Evolutionary conservation across 495 filamentous ascomycete species (phyloP).

Genomic region (Chaetomidium leptoderma): DNA sequence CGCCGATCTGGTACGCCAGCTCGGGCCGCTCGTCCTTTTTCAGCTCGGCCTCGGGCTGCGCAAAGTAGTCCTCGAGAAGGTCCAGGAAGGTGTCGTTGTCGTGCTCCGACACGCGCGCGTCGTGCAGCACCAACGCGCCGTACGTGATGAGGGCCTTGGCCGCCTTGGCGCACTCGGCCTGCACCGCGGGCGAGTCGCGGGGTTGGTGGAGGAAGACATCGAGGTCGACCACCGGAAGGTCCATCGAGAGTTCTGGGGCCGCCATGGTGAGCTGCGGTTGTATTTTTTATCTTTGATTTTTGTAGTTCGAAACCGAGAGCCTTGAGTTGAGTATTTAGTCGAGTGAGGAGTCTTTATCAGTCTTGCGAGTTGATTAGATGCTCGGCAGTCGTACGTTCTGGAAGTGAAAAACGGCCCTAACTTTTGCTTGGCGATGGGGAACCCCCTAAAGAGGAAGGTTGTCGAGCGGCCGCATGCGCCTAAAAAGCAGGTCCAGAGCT

Average conservation of each 20-base stretch:
- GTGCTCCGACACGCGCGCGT: slow-evolving; percentile 47
- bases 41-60: slow-evolving; percentile 42
- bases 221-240: slow-evolving; percentile 51
- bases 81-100: slow-evolving; percentile 49
- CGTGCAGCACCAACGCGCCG: slow-evolving; percentile 49
- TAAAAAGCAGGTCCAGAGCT: slow-evolving; percentile 11
- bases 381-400: background rate
- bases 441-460: slow-evolving; percentile 23
- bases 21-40: slow-evolving; percentile 46
- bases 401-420: background rate
- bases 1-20: slow-evolving; percentile 49
- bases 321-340: too few relatives aligned
- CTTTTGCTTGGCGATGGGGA: slow-evolving; percentile 8
- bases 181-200: slow-evolving; percentile 34
- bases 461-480: slow-evolving; percentile 4
- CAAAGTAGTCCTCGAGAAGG: slow-evolving; percentile 53
- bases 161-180: slow-evolving; percentile 43
- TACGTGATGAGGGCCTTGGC: slow-evolving; percentile 46
- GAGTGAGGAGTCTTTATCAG: background rate
- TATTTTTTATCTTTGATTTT: background rate
- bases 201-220: slow-evolving; percentile 42
- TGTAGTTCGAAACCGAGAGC: background rate
- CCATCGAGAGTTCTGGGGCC: slow-evolving; percentile 37
- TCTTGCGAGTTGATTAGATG: background rate
- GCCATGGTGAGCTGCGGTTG: slow-evolving; percentile 1